These are phyloP conservation scores for Cicer bijugum DNA, from an alignment of 306 rosid genomes.

Conservation along the genomic window DNA sequence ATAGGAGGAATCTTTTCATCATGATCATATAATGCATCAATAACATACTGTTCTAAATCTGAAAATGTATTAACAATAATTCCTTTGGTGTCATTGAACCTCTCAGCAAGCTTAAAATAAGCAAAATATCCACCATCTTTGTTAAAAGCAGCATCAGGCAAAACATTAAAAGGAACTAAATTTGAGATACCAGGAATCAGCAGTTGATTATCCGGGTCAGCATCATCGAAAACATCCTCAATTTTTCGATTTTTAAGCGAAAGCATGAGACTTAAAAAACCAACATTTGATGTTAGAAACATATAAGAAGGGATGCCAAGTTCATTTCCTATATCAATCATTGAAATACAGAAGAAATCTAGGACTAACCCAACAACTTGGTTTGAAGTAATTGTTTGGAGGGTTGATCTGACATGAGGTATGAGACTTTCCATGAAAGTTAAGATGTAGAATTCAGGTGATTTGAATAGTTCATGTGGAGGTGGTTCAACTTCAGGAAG, in stretches of 20 bases:
- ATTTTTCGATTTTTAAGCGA: constrained; percentile 44
- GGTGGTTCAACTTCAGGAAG: constrained; percentile 55
- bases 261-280: constrained; percentile 47
- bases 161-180: constrained; percentile 49
- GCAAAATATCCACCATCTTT: constrained; percentile 59
- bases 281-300: constrained; percentile 52
- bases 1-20: constrained; percentile 53
- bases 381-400: constrained; percentile 37
- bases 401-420: constrained; percentile 42
- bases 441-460: constrained; percentile 32
- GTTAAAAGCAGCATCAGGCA: constrained; percentile 46
- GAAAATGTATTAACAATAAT: constrained; percentile 59
- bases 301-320: constrained; percentile 56
- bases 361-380: constrained; percentile 54
- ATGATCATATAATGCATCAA: constrained; percentile 43
- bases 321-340: constrained; percentile 59
- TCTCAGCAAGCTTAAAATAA: constrained; percentile 49
- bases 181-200: constrained; percentile 51
- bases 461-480: constrained; percentile 24
- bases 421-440: constrained; percentile 47
- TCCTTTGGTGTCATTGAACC: constrained; percentile 57
- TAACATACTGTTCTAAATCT: constrained; percentile 51
- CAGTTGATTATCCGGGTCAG: constrained; percentile 43
- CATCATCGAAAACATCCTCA: constrained; percentile 41
- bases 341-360: constrained; percentile 58